Evolutionary conservation across 2,329 filamentous ascomycete genomes (phyloP), one percentile per base, ranked within the genome.

Genomic region (Myriosclerotinia curreyana): DNA sequence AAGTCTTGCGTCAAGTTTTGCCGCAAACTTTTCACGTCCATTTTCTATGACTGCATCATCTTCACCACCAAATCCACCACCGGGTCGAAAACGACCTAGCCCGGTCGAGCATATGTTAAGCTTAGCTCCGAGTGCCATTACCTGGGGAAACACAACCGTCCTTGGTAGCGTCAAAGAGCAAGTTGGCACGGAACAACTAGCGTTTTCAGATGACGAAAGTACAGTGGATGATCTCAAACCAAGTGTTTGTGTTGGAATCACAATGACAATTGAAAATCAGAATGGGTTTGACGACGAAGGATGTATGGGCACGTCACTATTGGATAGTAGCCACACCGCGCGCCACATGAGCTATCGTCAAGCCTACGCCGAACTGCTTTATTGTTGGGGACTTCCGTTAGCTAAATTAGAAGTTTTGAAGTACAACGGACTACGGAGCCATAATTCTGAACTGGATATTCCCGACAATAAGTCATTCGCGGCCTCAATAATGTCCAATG

Each of bases 211-310:
- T 55, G 72, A 72, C 52, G 71, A 74, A 50, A 68, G 65, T 34
- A 60, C 63, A 17, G 65, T 65, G 11, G 66, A 66, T 62, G 68
- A 71, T 36, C 64, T 64, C 53, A 69, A 66, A 34, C 67, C 66
- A 28, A 68, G 67, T 15, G 42, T 68, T 1, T 74, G 71, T 40
- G 71, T 66, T 7, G 73, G 74, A 2, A 75, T 75, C 42, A 74
- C 63, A 49, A 77, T 87, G 8, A 77, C 79, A 8, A 79, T 88
- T 68, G 82, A 84, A 70, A 85, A 89, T 66, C 84, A 86, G 67
- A 80, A 81, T n/a, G 79, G 83, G 25, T 89, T 89, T 69, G 87
- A 89, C 68, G 86, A 89, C 60, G 86, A 89, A 70, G 86, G 86
- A 15, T 88, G 85, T 79, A 79, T 88, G 71, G 80, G 78, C 25